Evolutionary conservation across 805 yeast species (phyloP).

Genomic region (Lipomyces yamadae): DNA sequence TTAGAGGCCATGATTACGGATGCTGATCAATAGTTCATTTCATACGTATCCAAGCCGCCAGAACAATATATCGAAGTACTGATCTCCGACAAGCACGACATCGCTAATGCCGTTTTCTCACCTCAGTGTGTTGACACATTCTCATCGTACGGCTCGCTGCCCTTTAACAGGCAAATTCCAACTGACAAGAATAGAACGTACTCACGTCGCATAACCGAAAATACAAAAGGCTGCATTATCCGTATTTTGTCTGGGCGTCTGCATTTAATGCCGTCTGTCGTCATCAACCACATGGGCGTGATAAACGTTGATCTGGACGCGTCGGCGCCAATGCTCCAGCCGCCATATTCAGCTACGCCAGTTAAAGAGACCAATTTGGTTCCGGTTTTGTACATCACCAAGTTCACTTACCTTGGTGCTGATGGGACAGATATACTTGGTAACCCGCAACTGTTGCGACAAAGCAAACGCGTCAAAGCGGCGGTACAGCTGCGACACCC

Average conservation of each 20-base stretch:
- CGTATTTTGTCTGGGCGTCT: slow-evolving; percentile 8
- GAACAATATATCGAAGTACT: slow-evolving; percentile 12
- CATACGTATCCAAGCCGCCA: slow-evolving; percentile 16
- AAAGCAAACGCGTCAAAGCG: slow-evolving; percentile 1
- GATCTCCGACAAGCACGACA: slow-evolving; percentile 17
- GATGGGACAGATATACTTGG: slow-evolving; percentile 24
- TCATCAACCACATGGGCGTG: slow-evolving; percentile 7
- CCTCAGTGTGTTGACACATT: slow-evolving; percentile 8
- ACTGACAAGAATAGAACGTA: slow-evolving; percentile 10
- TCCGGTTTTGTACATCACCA: slow-evolving; percentile 19
- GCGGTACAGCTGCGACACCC: slow-evolving; percentile 5
- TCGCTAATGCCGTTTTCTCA: slow-evolving; percentile 18
- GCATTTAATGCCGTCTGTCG: slow-evolving; percentile 22
- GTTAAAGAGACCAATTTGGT: background rate
- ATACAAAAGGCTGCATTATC: slow-evolving; percentile 20
- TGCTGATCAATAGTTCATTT: slow-evolving; percentile 12
- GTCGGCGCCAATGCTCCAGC: background rate
- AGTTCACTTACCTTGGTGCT: slow-evolving; percentile 20
- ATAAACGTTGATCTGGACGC: slow-evolving; percentile 12
- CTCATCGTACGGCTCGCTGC: background rate
- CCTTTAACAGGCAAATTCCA: background rate
- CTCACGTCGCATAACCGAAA: slow-evolving; percentile 13
- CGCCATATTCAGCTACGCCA: background rate
- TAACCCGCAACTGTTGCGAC: slow-evolving; percentile 12
- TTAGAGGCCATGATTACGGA: background rate